These are phyloP conservation scores for Ilyonectria mors-panacis DNA, from an alignment of 2,329 filamentous ascomycete genomes.

Conservation along the genomic window DNA sequence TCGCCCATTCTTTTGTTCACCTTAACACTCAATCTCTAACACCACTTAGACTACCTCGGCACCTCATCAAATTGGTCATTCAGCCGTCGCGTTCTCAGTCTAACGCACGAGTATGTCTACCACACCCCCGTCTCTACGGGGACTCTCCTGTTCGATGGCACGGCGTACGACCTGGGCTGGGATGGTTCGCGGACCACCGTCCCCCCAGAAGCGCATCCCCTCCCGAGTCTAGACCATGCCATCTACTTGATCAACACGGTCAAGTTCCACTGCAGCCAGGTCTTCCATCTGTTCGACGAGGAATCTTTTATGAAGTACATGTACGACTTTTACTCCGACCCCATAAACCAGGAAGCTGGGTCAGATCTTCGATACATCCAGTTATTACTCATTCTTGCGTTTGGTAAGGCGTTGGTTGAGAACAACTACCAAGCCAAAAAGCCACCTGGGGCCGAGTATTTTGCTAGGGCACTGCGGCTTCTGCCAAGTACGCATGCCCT, in stretches of 20 bases:
- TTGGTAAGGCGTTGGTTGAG: conserved; percentile 68
- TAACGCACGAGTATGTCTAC: conserved; percentile 63
- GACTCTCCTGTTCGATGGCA: conserved; percentile 65
- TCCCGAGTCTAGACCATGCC: conserved; percentile 68
- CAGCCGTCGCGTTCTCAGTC: conserved; percentile 62
- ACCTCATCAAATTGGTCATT: conserved; percentile 72
- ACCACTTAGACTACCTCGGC: conserved; percentile 64
- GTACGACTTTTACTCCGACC: conserved; percentile 49
- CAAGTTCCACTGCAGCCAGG: conserved; percentile 69
- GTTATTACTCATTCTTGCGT: conserved; percentile 67
- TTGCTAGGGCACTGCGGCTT: conserved; percentile 60
- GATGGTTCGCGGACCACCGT: conserved; percentile 55
- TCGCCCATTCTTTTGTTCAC: conserved; percentile 5
- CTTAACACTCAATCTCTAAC: conserved; percentile 14
- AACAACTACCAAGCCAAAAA: conserved; percentile 52
- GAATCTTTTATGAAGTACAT: conserved; percentile 61
- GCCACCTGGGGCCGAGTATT: conserved; percentile 64
- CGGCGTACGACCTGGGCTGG: conserved; percentile 67
- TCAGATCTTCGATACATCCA: conserved; percentile 65
- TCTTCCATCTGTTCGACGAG: conserved; percentile 70
- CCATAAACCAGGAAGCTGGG: conserved; percentile 28
- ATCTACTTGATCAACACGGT: conserved; percentile 69
- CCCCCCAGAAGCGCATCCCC: conserved; percentile 35
- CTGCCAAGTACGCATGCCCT: conserved; percentile 59
- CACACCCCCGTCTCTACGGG: conserved; percentile 59